Evolutionary conservation across 2,329 filamentous ascomycete species (phyloP).

Genomic region (Arachnopeziza araneosa): DNA sequence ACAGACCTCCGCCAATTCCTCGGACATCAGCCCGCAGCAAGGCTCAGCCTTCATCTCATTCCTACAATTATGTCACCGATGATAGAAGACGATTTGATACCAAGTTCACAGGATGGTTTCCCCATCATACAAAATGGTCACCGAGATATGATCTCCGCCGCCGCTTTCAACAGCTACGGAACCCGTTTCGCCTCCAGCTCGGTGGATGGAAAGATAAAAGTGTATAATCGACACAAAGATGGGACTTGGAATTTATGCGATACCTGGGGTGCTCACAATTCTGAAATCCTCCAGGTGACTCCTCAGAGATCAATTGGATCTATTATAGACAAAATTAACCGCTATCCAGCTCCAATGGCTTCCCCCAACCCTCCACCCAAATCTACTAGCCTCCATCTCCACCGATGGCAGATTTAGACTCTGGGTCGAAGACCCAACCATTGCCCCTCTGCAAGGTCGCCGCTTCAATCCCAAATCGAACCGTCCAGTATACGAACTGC

Average conservation of each 20-base stretch:
- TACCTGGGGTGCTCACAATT: constrained; percentile 84
- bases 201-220: constrained; percentile 86
- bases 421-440: constrained; percentile 85
- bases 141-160: constrained; percentile 45
- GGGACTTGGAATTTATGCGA: constrained; percentile 76
- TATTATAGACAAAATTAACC: not conserved
- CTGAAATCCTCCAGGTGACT: constrained; percentile 79
- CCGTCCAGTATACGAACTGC: constrained; percentile 43
- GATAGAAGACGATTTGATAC: constrained; percentile 14
- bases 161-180: constrained; percentile 88
- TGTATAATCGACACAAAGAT: constrained; percentile 80
- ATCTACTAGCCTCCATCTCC: constrained; percentile 80
- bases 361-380: constrained; percentile 77
- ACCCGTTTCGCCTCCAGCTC: constrained; percentile 88
- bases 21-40: not conserved
- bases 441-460: constrained; percentile 65
- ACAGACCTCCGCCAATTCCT: not conserved
- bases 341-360: constrained; percentile 70
- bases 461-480: constrained; percentile 73
- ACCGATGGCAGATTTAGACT: constrained; percentile 87
- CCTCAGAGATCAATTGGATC: not conserved
- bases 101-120: constrained; percentile 20
- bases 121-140: constrained; percentile 66
- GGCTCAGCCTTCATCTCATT: not conserved
- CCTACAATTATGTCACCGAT: constrained; percentile 6